Evolutionary conservation across 306 rosid species (phyloP), one percentile per base, ranked within the genome.

Genomic region (Malus sylvestris): DNA sequence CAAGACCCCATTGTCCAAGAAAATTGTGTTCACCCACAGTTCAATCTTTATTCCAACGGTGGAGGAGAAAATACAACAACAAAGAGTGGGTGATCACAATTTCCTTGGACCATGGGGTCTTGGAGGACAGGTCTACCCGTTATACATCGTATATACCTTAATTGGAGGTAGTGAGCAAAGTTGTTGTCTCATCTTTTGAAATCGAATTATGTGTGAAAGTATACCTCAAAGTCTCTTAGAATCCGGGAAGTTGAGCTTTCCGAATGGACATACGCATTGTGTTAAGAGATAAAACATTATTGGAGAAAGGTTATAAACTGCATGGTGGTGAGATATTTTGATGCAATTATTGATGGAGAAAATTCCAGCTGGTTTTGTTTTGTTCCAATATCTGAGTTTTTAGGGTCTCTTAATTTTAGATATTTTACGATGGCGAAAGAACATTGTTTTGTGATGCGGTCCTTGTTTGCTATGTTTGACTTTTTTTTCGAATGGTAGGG

Each of bases 401-500:
- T 19, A 27, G 60, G 40, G 40, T 46, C 46, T 42, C 22, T 4
- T 49, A 22, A n/a, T 22, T 42, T 32, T 49, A 29, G 68, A 70
- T 30, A 77, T 69, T 74, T 60, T 61, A 20, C 11, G 68, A 69
- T 32, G 10, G 74, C 22, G 62, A 38, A 8, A 45, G 35, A 58
- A 33, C 19, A 49, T 16, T 62, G 49, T 20, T 46, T 78, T 18
- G n/a, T 7, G n/a, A 51, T 19, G 51, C 67, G 73, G 67, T 38
- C 45, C 38, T 68, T 74, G 76, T 68, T 74, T 74, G 76, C 27
- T 68, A 27, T 27, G 29, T 27, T 27, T 25, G 42, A 77, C 60
- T 23, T 30, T 23, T 4, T 14, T 49, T 40, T 61, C 60, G 69
- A 15, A 29, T 74, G 40, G 53, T 23, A 13, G 72, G 58, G 70